A percentile compares a stretch with the other conserved stretches of the same genome.
phyloP scores from a whole-genome alignment of 345 rosid genomes.

The Citrus sp. region DNA sequence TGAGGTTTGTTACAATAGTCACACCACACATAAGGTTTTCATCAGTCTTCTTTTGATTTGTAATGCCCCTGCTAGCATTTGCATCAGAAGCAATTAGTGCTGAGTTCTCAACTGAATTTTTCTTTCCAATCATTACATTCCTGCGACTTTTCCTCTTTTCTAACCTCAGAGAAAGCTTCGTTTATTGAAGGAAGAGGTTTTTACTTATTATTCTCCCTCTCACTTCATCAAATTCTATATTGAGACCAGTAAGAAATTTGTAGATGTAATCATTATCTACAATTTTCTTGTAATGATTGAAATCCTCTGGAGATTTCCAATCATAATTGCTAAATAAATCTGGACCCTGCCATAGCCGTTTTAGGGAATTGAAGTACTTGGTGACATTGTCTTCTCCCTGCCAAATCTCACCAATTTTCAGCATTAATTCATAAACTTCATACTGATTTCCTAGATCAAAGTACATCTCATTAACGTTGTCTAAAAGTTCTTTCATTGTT shows the following conservation, averaged over 20 bases:
- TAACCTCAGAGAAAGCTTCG: no score
- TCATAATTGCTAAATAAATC: no score
- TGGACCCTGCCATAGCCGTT: background rate
- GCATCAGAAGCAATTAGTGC: background rate
- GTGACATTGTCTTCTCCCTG: background rate
- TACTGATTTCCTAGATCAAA: background rate
- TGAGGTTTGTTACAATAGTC: no score
- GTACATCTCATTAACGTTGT: background rate
- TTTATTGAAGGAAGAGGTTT: background rate
- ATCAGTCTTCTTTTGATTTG: no score
- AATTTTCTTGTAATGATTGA: no score
- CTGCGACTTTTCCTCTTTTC: background rate
- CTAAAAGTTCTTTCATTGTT: no score
- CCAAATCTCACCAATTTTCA: background rate
- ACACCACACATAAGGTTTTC: no score
- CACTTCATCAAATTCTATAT: background rate
- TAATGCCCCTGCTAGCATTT: background rate
- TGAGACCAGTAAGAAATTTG: background rate
- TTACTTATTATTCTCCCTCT: background rate
- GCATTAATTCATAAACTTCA: no score
- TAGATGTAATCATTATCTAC: background rate
- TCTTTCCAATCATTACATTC: background rate
- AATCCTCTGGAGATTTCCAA: no score
- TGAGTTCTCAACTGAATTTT: background rate
- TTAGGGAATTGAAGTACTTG: background rate